Percentiles rank a stretch among this genome's conserved stretches.
Evolutionary conservation across 805 yeast species (phyloP).

Genomic region (Metschnikowia bowlesiae): DNA sequence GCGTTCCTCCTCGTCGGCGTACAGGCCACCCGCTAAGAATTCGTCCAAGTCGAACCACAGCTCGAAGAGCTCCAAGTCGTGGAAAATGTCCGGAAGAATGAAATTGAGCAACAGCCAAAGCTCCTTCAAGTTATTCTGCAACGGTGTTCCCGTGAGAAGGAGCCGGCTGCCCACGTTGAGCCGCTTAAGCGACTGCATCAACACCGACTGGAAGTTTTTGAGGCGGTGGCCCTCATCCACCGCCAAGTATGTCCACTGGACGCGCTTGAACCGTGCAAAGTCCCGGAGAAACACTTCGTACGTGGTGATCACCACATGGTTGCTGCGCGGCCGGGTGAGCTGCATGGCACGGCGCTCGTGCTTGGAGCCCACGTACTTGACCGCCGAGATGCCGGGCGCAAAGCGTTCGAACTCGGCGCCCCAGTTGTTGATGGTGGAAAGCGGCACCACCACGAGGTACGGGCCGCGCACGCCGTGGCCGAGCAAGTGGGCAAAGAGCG

Average conservation of each 20-base stretch:
- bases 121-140: constrained; percentile 86
- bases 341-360: constrained; percentile 41
- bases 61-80: constrained; percentile 83
- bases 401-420: constrained; percentile 61
- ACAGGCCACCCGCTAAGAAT: constrained; percentile 29
- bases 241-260: constrained; percentile 75
- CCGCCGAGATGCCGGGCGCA: constrained; percentile 63
- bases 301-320: constrained; percentile 67
- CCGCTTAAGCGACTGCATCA: constrained; percentile 67
- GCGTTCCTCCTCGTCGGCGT: constrained; percentile 40
- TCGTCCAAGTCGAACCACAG: constrained; percentile 89
- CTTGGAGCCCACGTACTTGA: constrained; percentile 64
- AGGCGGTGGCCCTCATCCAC: constrained; percentile 96
- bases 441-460: constrained; percentile 72
- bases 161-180: constrained; percentile 68
- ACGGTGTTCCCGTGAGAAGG: constrained; percentile 91
- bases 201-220: constrained; percentile 75
- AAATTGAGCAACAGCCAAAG: constrained; percentile 90
- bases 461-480: constrained; percentile 81
- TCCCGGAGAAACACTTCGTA: constrained; percentile 80
- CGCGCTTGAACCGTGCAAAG: constrained; percentile 45
- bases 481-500: constrained; percentile 67
- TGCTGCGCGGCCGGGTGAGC: constrained; percentile 14
- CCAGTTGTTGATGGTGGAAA: constrained; percentile 89
- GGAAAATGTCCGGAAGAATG: constrained; percentile 87